These are phyloP conservation scores for Anisodus acutangulus DNA, from an alignment of 257 asterid species.

Conservation along the genomic window DNA sequence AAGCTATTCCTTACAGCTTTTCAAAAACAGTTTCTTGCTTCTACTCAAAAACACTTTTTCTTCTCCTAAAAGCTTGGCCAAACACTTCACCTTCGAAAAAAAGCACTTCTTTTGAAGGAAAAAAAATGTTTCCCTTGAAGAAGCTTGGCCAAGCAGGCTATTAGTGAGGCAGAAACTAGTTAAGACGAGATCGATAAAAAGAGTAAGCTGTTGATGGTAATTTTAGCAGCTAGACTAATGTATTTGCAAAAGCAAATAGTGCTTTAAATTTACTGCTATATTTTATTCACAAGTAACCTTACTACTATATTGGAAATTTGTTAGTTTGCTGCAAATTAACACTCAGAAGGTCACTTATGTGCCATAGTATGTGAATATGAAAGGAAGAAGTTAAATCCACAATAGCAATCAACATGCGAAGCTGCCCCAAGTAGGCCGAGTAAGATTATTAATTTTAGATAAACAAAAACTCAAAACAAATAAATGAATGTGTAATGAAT, in stretches of 20 bases:
- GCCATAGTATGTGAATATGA: not conserved
- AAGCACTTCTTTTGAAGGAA: too few relatives aligned
- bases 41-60: too few relatives aligned
- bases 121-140: too few relatives aligned
- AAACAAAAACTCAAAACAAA: not conserved
- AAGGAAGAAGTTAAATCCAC: not conserved
- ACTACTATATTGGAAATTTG: not conserved
- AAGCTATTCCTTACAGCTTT: too few relatives aligned
- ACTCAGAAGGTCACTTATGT: not conserved
- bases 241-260: not conserved
- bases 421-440: not conserved
- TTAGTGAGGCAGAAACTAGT: slow-evolving; percentile 1
- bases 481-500: not conserved
- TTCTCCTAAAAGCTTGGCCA: too few relatives aligned
- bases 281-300: not conserved
- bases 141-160: too few relatives aligned
- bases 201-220: not conserved
- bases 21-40: too few relatives aligned
- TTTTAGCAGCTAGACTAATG: slow-evolving; percentile 15
- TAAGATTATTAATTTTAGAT: not conserved
- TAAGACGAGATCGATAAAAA: not conserved
- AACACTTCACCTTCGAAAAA: too few relatives aligned
- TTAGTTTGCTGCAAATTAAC: not conserved
- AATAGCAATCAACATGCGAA: not conserved
- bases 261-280: not conserved